Percentiles rank a stretch among this genome's conserved stretches.
These are phyloP conservation scores for Pseudogymnoascus sp. DNA, from an alignment of 2,329 filamentous ascomycete species.

Conservation along the genomic window DNA sequence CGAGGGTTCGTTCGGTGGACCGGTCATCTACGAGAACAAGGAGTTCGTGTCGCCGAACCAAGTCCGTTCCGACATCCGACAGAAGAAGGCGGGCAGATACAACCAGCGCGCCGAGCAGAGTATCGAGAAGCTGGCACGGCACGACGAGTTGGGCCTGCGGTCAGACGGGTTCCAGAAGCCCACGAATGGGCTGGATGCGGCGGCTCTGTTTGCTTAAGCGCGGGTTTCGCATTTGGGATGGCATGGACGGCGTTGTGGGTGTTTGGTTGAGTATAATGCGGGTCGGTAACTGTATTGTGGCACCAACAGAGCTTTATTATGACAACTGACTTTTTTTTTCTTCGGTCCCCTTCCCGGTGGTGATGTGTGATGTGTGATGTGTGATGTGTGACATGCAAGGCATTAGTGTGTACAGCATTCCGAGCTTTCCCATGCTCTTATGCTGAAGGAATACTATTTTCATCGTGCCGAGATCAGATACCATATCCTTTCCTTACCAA, in stretches of 20 bases:
- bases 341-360: background rate
- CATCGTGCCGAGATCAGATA: slow-evolving; percentile 7
- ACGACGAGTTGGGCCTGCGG: slow-evolving; percentile 66
- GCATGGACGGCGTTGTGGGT: slow-evolving; percentile 6
- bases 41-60: slow-evolving; percentile 96
- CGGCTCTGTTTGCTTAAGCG: slow-evolving; percentile 62
- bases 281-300: slow-evolving; percentile 7
- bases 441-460: slow-evolving; percentile 8
- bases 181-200: slow-evolving; percentile 66
- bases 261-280: slow-evolving; percentile 7
- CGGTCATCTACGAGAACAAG: slow-evolving; percentile 97
- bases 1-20: slow-evolving; percentile 89
- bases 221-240: slow-evolving; percentile 1
- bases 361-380: background rate
- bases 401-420: slow-evolving; percentile 8
- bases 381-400: background rate
- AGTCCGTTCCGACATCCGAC: slow-evolving; percentile 71
- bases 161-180: slow-evolving; percentile 55
- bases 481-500: slow-evolving; percentile 6
- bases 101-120: slow-evolving; percentile 66
- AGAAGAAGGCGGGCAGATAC: slow-evolving; percentile 69
- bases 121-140: slow-evolving; percentile 65
- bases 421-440: slow-evolving; percentile 5
- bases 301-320: slow-evolving; percentile 6
- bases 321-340: slow-evolving; percentile 1